Base-by-base conservation (phyloP, 768 basidiomycete species). In the Boletus eberwhitei region DNA sequence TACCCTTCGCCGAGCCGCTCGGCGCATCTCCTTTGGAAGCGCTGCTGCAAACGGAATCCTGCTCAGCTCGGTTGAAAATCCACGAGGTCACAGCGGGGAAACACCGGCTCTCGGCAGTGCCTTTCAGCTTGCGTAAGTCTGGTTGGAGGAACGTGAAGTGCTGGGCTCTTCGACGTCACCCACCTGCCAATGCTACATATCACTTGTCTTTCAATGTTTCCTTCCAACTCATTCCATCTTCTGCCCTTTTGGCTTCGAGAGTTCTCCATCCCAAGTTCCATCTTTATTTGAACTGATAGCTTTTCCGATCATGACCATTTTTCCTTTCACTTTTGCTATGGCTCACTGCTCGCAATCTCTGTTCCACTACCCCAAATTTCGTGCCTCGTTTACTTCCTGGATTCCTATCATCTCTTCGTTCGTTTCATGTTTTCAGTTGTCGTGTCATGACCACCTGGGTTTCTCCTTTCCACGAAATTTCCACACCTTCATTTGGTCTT, bases 1-100 rank as follows among this genome's bases (percentile, higher is more conserved):
- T 50, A 67, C 64, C 50, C 64, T 65, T 62, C 67, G 61, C 31
- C 70, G 66, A 42, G 62, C 77, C 26, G 83, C 76, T 34, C 74
- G 81, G 59, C 74, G 83, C 52, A 90, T 90, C 43, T 86, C 85
- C 2, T 90, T 90, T 63, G 81, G 84, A 16, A 83, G 75, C 41
- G 59, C 82, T 34, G 71, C 67, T 24, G 16, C 38, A 54, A 60
- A 52, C 7, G 59, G 59, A 31, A 74, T 11, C 69, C 74, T 16
- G 62, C 67, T 31, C 73, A 77, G 26, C 77, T 75, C 54, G 65
- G 72, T 19, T 71, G 76, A 48, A 50, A 60, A 36, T 16, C n/a
- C 53, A 35, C 50, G 42, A n/a, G 41, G 24, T 58, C 72, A 59
- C 6, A 69, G 68, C 8, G 70, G 73, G 49, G 70, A 70, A 53